Evolutionary conservation across 306 rosid genomes (phyloP).

Genomic region (cucumber (Cucumis sativus)): DNA sequence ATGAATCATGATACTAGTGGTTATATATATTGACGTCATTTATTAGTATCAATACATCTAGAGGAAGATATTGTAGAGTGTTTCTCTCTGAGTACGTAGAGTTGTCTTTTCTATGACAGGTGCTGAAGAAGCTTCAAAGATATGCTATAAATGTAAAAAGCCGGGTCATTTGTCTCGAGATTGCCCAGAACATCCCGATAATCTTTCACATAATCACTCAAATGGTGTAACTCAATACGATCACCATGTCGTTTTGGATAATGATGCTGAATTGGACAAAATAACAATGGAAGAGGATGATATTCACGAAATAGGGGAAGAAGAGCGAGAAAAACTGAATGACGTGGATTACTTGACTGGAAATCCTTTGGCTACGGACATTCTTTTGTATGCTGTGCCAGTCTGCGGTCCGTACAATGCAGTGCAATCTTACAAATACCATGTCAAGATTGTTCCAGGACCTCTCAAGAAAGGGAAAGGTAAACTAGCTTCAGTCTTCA

Average conservation of each 20-base stretch:
- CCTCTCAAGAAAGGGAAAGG: conserved; percentile 90
- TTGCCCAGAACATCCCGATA: conserved; percentile 55
- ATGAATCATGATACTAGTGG: not conserved
- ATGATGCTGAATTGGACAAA: conserved; percentile 41
- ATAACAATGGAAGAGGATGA: conserved; percentile 89
- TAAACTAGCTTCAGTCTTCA: not conserved
- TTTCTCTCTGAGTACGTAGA: not conserved
- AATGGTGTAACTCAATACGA: conserved; percentile 33
- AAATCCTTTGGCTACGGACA: conserved; percentile 74
- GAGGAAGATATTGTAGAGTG: not conserved
- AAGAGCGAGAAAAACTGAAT: conserved; percentile 70
- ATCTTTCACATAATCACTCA: conserved; percentile 23
- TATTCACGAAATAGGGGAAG: conserved; percentile 92
- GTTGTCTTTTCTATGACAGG: conserved; percentile 24
- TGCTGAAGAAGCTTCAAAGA: conserved; percentile 54
- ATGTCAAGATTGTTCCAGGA: conserved; percentile 92
- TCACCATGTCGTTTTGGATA: conserved; percentile 15
- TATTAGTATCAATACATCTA: not conserved
- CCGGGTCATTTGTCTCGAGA: conserved; percentile 84
- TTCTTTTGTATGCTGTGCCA: conserved; percentile 81
- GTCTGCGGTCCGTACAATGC: conserved; percentile 89
- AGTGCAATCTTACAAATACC: conserved; percentile 77
- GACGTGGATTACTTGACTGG: conserved; percentile 98
- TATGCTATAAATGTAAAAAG: conserved; percentile 94
- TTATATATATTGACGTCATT: not conserved